Conservation (phyloP, 306 rosid species). For the Hippophae rhamnoides region DNA sequence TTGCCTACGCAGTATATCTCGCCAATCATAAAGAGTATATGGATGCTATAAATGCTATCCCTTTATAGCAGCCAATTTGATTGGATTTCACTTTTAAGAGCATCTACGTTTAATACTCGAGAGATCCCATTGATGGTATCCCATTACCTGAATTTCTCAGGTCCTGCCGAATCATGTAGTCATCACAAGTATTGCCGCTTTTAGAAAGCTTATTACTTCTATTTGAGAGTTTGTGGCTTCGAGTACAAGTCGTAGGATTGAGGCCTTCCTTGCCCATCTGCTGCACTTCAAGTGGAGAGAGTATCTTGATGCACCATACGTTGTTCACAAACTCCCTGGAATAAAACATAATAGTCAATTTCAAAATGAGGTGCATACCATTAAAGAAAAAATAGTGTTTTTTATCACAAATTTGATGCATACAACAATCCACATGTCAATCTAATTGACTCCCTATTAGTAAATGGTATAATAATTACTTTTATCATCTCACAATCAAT, state of each 20-base stretch:
- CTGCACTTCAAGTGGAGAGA: conserved; percentile 94
- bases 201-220: conserved; percentile 12
- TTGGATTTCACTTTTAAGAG: too few species aligned
- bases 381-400: too few species aligned
- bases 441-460: too few species aligned
- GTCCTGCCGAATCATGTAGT: conserved; percentile 66
- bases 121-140: conserved; percentile 72
- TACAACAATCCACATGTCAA: too few species aligned
- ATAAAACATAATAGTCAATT: conserved; percentile 6
- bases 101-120: conserved; percentile 45
- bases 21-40: too few species aligned
- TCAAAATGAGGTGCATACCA: too few species aligned
- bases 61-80: too few species aligned
- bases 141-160: conserved; percentile 64
- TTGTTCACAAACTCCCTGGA: conserved; percentile 90
- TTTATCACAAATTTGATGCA: too few species aligned
- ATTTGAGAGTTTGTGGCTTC: conserved; percentile 72
- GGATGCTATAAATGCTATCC: too few species aligned
- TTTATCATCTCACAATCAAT: too few species aligned
- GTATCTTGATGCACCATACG: conserved; percentile 94
- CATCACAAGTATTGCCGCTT: conserved; percentile 28
- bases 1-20: too few species aligned
- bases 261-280: conserved; percentile 80
- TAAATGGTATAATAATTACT: too few species aligned
- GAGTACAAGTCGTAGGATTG: conserved; percentile 66